Conservation (phyloP, 345 rosid species). For the Heritiera fomes region DNA sequence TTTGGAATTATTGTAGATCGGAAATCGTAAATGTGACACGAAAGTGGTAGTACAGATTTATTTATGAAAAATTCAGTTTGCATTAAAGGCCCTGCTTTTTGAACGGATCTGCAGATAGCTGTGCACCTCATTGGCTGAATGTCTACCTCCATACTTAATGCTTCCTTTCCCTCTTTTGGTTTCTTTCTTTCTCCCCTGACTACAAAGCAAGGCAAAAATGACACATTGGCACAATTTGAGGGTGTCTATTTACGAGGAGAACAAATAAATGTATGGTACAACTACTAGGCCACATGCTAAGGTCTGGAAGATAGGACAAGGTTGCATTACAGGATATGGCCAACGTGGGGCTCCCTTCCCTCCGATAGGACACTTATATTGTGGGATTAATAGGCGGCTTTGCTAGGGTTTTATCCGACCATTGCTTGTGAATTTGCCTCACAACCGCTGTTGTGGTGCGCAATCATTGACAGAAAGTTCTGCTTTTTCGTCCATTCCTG, state of each 20-base stretch:
- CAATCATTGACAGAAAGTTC: not conserved
- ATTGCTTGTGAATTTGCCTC: not conserved
- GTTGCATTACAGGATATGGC: not conserved
- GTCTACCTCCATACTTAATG: not conserved
- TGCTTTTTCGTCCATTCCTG: not conserved
- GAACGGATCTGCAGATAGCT: not conserved
- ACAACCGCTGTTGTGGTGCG: not conserved
- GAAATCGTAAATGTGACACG: not conserved
- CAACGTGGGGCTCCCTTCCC: not conserved
- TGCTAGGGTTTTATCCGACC: conserved; percentile 23
- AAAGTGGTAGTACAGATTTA: not conserved
- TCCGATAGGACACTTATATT: not conserved
- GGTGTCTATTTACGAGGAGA: not conserved
- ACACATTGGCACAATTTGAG: not conserved
- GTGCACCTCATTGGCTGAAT: conserved; percentile 11
- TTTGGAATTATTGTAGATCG: not conserved
- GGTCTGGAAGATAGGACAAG: conserved; percentile 8
- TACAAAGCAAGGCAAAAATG: not conserved
- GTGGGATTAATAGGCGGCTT: conserved; percentile 11
- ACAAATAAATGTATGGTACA: not conserved
- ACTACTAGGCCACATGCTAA: not conserved
- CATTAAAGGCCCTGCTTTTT: not conserved
- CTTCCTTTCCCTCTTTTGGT: not conserved
- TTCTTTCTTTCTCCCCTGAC: not conserved
- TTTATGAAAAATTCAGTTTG: conserved; percentile 4